Conservation (phyloP, 257 asterid species). For the Anisodus tanguticus region DNA sequence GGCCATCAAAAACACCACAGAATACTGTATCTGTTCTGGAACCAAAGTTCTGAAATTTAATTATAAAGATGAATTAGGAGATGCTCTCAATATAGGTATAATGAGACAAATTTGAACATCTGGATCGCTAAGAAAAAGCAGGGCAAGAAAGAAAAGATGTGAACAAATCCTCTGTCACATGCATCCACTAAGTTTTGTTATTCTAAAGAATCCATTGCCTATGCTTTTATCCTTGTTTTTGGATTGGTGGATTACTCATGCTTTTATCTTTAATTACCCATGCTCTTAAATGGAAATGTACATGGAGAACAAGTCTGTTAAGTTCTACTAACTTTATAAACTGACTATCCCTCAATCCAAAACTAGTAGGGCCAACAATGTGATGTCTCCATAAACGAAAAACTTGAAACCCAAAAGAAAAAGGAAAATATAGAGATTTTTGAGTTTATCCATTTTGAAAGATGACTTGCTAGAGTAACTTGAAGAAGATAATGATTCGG, state of each 20-base stretch:
- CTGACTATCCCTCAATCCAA: neutral
- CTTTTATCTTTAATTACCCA: neutral
- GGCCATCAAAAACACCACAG: slow-evolving; percentile 96
- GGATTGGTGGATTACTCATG: neutral
- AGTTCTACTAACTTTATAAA: neutral
- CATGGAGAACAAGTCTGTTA: neutral
- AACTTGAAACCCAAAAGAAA: neutral
- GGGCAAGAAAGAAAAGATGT: neutral
- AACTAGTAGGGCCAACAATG: neutral
- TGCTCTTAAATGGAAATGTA: neutral
- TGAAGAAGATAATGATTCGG: neutral
- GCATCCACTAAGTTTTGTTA: neutral
- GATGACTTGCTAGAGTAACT: neutral
- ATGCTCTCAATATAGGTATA: slow-evolving; percentile 21
- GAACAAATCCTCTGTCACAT: slow-evolving; percentile 4
- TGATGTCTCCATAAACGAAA: neutral
- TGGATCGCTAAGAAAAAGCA: neutral
- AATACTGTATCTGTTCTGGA: slow-evolving; percentile 83
- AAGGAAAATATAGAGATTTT: neutral
- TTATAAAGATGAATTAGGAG: slow-evolving; percentile 34
- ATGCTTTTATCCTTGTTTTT: neutral
- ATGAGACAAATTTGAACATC: neutral
- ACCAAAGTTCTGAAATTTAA: slow-evolving; percentile 78
- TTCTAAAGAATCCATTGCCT: neutral
- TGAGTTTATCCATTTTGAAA: neutral